Percentiles rank a stretch among this genome's conserved stretches.
These are phyloP conservation scores for Colletotrichum kahawae DNA, from an alignment of 2,329 filamentous ascomycete species.

Conservation along the genomic window DNA sequence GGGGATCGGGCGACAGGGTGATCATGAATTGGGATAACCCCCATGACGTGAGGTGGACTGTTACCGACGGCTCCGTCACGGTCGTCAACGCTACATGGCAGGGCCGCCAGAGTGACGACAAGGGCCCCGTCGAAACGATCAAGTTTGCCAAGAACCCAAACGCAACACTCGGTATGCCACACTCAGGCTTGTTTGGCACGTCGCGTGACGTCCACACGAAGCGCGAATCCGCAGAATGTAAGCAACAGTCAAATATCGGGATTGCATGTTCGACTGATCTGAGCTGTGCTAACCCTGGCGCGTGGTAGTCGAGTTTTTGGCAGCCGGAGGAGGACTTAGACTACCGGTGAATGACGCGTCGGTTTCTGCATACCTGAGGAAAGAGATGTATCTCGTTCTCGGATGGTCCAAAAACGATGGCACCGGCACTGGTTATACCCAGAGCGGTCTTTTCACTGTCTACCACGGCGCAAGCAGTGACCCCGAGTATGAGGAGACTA, in stretches of 20 bases:
- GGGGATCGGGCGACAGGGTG: not conserved
- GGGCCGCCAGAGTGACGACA: not conserved
- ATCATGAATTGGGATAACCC: not conserved
- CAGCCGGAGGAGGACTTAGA: not conserved
- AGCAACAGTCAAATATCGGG: not conserved
- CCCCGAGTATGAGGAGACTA: not conserved
- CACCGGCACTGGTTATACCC: not conserved
- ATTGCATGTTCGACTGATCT: not conserved
- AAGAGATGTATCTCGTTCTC: not conserved
- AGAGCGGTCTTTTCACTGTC: slow-evolving; percentile 2
- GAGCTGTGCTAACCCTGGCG: not conserved
- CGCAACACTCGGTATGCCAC: not conserved
- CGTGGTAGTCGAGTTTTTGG: not conserved
- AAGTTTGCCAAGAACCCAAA: not conserved
- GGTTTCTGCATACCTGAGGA: not conserved
- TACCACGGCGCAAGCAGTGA: not conserved
- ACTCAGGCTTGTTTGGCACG: not conserved
- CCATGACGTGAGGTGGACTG: not conserved
- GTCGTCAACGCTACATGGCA: not conserved
- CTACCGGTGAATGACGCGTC: not conserved
- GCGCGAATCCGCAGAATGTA: not conserved
- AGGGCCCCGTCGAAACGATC: not conserved
- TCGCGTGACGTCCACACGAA: not conserved
- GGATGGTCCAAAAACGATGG: not conserved
- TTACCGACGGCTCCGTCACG: not conserved